Evolutionary conservation across 441 rosid species (phyloP).

Genomic region (Pelargonium australe): DNA sequence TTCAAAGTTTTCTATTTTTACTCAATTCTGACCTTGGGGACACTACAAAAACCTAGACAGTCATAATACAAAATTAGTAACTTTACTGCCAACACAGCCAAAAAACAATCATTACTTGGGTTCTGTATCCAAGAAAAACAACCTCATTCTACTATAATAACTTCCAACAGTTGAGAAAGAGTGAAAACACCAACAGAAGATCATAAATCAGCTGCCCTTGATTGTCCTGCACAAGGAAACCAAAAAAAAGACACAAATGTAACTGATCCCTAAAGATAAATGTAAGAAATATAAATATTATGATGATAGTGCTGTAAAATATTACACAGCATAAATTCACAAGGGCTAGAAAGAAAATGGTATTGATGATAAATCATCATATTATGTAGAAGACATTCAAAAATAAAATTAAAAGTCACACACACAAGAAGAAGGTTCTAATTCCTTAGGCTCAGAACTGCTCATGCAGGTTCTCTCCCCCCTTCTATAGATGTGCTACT

Average conservation of each 20-base stretch:
- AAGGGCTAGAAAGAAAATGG: not conserved
- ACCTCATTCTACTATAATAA: not conserved
- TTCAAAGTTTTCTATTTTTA: not conserved
- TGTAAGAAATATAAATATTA: not conserved
- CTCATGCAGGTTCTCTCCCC: not conserved
- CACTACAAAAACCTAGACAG: not conserved
- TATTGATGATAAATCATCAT: not conserved
- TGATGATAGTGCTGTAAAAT: not conserved
- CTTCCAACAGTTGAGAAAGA: not conserved
- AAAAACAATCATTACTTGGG: constrained; percentile 30
- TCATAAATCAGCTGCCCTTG: constrained; percentile 44
- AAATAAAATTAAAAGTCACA: not conserved
- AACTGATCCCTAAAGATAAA: constrained; percentile 2
- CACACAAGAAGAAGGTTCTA: not conserved
- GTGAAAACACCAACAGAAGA: not conserved
- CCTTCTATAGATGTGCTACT: no score
- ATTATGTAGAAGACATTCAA: not conserved
- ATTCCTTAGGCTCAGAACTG: not conserved
- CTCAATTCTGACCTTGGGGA: not conserved
- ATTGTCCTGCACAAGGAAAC: constrained; percentile 51
- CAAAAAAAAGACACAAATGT: constrained; percentile 26
- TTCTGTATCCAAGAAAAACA: not conserved
- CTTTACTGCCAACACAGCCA: not conserved
- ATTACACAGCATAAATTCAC: not conserved
- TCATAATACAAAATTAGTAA: not conserved